Conservation (phyloP, 768 basidiomycete genomes). For the Phylloporus arenicola region DNA sequence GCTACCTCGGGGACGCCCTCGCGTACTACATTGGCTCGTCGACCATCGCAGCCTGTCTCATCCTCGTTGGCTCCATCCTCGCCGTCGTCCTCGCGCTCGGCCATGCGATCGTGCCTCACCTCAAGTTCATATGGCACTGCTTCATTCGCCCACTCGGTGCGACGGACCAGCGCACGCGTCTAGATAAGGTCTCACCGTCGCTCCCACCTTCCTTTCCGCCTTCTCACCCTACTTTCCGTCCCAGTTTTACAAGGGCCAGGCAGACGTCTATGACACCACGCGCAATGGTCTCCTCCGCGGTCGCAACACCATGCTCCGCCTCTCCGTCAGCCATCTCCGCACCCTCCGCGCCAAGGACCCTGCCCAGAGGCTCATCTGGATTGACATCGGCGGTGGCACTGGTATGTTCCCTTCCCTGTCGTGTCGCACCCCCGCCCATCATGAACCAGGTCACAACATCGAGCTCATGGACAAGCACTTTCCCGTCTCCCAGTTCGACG, state of each 20-base stretch:
- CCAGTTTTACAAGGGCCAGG: slow-evolving; percentile 64
- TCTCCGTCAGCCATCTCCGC: slow-evolving; percentile 59
- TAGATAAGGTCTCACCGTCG: slow-evolving; percentile 35
- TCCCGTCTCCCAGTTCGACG: slow-evolving; percentile 55
- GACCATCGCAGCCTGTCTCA: slow-evolving; percentile 23
- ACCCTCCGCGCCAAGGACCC: slow-evolving; percentile 38
- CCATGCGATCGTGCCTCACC: slow-evolving; percentile 32
- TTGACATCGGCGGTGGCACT: slow-evolving; percentile 76
- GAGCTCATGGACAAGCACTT: slow-evolving; percentile 65
- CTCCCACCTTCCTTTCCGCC: background rate
- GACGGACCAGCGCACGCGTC: slow-evolving; percentile 38
- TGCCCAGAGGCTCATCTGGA: slow-evolving; percentile 57
- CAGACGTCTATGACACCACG: slow-evolving; percentile 68
- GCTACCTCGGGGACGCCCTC: slow-evolving; percentile 15
- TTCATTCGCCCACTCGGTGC: slow-evolving; percentile 40
- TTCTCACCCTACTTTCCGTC: background rate
- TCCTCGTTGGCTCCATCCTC: slow-evolving; percentile 21
- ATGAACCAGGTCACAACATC: slow-evolving; percentile 52
- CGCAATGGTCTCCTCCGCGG: slow-evolving; percentile 58
- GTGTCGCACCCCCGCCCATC: background rate
- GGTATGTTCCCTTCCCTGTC: slow-evolving; percentile 27
- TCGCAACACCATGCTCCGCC: slow-evolving; percentile 63
- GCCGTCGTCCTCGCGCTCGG: slow-evolving; percentile 18
- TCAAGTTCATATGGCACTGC: slow-evolving; percentile 48
- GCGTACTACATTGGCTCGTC: slow-evolving; percentile 29